Conservation (phyloP, 495 filamentous ascomycete species). For the Aspergillus heteromorphus region DNA sequence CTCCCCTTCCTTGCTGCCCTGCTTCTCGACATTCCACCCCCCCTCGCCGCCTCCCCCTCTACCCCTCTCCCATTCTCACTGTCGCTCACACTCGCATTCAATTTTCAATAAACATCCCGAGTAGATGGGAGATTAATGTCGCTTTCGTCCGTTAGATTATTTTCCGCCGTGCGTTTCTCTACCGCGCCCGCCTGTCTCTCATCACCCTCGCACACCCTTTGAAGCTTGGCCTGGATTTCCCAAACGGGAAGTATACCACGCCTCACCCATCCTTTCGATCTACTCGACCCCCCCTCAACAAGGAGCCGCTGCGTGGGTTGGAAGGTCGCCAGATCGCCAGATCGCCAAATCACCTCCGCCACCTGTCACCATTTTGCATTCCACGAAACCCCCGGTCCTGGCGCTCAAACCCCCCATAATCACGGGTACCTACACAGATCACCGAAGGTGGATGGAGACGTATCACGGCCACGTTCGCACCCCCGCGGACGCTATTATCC, state of each 20-base stretch:
- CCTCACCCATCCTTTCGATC: not conserved
- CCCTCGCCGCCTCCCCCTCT: slow-evolving; percentile 1
- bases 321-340: not conserved
- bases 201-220: not conserved
- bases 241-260: slow-evolving; percentile 9
- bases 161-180: not conserved
- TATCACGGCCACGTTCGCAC: slow-evolving; percentile 91
- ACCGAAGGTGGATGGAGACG: slow-evolving; percentile 72
- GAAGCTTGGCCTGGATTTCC: slow-evolving; percentile 3
- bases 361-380: slow-evolving; percentile 10
- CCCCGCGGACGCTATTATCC: slow-evolving; percentile 88
- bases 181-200: not conserved
- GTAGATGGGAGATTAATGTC: slow-evolving; percentile 5
- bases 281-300: no score
- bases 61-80: not conserved
- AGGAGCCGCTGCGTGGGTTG: not conserved
- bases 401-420: slow-evolving; percentile 26
- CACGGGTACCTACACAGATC: slow-evolving; percentile 23
- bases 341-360: not conserved
- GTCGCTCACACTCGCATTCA: no score
- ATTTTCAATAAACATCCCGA: not conserved
- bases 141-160: not conserved
- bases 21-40: slow-evolving; percentile 12
- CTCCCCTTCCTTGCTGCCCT: slow-evolving; percentile 14
- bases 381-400: slow-evolving; percentile 16